phyloP scores from a whole-genome alignment of 139 green algal species.

The Marvania coccoides region DNA sequence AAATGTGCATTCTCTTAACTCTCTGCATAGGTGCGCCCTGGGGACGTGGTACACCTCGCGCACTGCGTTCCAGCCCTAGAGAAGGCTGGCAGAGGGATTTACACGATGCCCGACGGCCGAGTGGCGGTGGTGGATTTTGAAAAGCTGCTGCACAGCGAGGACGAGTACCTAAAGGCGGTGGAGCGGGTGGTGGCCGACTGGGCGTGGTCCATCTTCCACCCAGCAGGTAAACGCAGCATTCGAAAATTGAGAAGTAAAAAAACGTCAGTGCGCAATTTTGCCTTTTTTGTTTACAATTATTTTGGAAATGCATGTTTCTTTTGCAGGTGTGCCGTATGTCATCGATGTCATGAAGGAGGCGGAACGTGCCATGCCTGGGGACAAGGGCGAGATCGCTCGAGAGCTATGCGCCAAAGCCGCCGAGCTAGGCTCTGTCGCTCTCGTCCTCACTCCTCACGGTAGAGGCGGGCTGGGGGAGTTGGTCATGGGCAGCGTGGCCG shows the following conservation, averaged over 20 bases:
- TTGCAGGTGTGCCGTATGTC: background rate
- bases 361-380: too few relatives aligned
- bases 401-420: conserved; percentile 12
- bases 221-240: background rate
- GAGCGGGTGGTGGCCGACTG: background rate
- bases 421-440: background rate
- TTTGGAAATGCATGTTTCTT: too few relatives aligned
- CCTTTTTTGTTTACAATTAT: too few relatives aligned
- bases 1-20: too few relatives aligned
- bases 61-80: conserved; percentile 15
- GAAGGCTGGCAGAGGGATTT: too few relatives aligned
- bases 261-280: too few relatives aligned
- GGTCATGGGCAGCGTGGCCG: conserved; percentile 16
- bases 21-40: too few relatives aligned
- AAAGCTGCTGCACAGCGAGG: conserved; percentile 9
- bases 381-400: conserved; percentile 11
- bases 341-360: conserved; percentile 7
- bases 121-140: conserved; percentile 19
- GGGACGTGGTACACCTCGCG: conserved; percentile 10
- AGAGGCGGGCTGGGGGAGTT: conserved; percentile 12
- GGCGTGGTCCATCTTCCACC: background rate
- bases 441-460: background rate
- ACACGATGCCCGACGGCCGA: conserved; percentile 12
- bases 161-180: conserved; percentile 11
- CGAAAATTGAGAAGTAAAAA: too few relatives aligned